Base-by-base conservation (phyloP, 1,284 basidiomycete species). In the Pterulicium gracile region DNA sequence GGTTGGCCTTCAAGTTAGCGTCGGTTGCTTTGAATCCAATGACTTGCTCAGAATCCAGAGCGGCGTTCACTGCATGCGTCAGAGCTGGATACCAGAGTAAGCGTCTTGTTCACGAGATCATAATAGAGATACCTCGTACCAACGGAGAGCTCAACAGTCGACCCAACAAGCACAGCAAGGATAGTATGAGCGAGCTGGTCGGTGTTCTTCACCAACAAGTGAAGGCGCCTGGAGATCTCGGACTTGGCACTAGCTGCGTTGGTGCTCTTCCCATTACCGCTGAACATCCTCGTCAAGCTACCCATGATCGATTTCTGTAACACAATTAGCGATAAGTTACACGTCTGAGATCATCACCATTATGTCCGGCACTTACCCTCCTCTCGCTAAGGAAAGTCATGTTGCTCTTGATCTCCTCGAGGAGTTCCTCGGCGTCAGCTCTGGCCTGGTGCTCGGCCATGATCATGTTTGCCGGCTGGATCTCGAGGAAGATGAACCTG, bases 401-500 rank as follows among this genome's bases (percentile, higher is more conserved):
- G 43, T 67, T 56, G 14, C 52, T 54, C 55, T 75, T 80, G 62
- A 88, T 83, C 49, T 74, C 67, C 0, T 58, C 54, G n/a, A 75
- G 59, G 18, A 88, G 61, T 34, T 72, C 66, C 19, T 72, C 62
- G 5, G 82, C 61, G 46, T 81, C 63, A 7, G 58, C 62, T 48
- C 70, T 70, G 7, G 76, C 76, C 48, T 68, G 72, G 40, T 67
- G 59, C 52, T 73, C 68, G 22, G 78, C 56, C 13, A 71, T 66
- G 69, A 80, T 72, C 40, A 76, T 61, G 51, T 76, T 74, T 2
- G 71, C 66, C 2, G 70, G 55, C 47, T 84, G 81, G 34, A 77
- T 64, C 47, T 87, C 76, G n/a, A 87, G 69, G 75, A 86, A 88
- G 49, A 88, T 63, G 56, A 73, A 82, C 22, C 82, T 86, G 51